Evolutionary conservation across 2,329 filamentous ascomycete genomes (phyloP).

Genomic region (Rutstroemia sydowiana): DNA sequence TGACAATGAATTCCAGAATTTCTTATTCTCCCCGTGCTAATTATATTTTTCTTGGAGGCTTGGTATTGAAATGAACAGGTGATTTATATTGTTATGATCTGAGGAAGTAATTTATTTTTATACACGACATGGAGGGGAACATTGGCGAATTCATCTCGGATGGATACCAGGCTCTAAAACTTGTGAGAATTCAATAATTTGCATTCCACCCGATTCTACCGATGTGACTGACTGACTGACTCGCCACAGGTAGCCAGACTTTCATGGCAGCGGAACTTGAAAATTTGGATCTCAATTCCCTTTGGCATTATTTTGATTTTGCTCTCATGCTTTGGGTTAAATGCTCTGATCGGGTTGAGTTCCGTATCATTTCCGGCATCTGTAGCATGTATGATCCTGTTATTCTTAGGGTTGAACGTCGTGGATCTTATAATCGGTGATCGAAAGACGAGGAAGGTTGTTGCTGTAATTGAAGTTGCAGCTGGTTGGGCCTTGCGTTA

Average conservation of each 20-base stretch:
- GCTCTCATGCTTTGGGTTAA: conserved; percentile 35
- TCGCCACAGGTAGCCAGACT: conserved; percentile 21
- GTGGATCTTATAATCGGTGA: conserved; percentile 42
- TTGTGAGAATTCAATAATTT: conserved; percentile 16
- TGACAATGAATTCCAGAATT: no score
- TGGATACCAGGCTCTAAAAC: conserved; percentile 22
- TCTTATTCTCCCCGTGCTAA: no score
- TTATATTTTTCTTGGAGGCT: no score
- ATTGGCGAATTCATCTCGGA: conserved; percentile 12
- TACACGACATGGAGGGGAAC: not conserved
- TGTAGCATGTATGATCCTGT: conserved; percentile 48
- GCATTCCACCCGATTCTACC: not conserved
- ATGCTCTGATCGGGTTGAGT: conserved; percentile 36
- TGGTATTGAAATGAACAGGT: no score
- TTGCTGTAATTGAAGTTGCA: conserved; percentile 45
- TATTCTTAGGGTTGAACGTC: conserved; percentile 44
- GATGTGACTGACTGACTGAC: conserved; percentile 19
- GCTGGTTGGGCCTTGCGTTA: conserved; percentile 14
- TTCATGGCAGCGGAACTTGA: conserved; percentile 27
- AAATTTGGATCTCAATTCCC: conserved; percentile 46
- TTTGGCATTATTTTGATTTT: conserved; percentile 34
- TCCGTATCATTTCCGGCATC: conserved; percentile 51
- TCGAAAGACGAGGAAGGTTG: conserved; percentile 40
- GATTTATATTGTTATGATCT: no score
- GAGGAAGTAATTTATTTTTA: not conserved